Percentiles rank a stretch among this genome's conserved stretches.
These are phyloP conservation scores for Suillus plorans DNA, from an alignment of 768 basidiomycete genomes.

Conservation along the genomic window DNA sequence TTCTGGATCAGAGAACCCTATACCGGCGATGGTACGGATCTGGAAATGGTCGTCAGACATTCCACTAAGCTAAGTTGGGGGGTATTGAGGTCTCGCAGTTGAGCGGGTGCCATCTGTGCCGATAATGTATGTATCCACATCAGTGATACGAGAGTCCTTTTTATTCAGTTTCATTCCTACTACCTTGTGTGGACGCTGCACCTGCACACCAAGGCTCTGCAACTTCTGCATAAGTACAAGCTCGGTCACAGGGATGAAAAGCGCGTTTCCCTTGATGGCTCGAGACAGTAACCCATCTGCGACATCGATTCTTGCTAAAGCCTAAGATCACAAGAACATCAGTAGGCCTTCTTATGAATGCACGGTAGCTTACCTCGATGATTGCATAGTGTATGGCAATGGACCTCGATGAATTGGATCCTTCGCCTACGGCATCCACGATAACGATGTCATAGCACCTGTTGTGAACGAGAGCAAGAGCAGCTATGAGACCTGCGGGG, in stretches of 20 bases:
- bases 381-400: conserved; percentile 45
- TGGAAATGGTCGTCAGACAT: conserved; percentile 15
- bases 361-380: conserved; percentile 36
- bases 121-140: too few relatives aligned
- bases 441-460: too few relatives aligned
- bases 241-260: conserved; percentile 45
- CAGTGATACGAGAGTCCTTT: too few relatives aligned
- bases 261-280: conserved; percentile 14
- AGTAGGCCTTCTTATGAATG: neutral
- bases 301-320: too few relatives aligned
- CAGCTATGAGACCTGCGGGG: too few relatives aligned
- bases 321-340: conserved; percentile 33
- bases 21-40: conserved; percentile 42
- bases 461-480: too few relatives aligned
- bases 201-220: too few relatives aligned
- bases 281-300: too few relatives aligned
- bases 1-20: conserved; percentile 47
- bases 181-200: too few relatives aligned
- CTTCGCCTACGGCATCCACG: conserved; percentile 8
- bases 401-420: conserved; percentile 38
- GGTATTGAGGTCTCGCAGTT: conserved; percentile 9
- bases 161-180: too few relatives aligned
- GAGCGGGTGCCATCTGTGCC: too few relatives aligned
- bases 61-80: neutral
- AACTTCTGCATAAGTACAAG: conserved; percentile 36